Conservation (phyloP, 306 rosid genomes). For the Hippophae gyantsensis region DNA sequence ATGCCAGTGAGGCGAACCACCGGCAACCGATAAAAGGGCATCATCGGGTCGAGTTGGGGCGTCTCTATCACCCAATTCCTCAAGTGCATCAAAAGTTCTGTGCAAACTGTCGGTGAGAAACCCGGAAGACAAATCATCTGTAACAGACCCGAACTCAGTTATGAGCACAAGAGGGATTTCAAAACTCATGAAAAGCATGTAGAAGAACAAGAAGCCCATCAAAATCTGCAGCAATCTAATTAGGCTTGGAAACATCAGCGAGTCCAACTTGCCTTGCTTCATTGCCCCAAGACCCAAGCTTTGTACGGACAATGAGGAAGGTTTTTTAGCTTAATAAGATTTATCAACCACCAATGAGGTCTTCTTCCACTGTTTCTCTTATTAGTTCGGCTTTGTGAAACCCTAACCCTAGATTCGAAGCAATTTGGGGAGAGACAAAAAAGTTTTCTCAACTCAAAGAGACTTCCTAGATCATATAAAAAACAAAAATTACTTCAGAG, state of each 20-base stretch:
- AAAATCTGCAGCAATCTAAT: slow-evolving; percentile 62
- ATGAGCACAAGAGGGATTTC: slow-evolving; percentile 65
- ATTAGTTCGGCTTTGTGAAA: neutral
- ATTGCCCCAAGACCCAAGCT: slow-evolving; percentile 19
- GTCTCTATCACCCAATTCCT: slow-evolving; percentile 21
- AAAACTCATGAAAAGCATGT: slow-evolving; percentile 60
- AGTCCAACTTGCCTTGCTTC: slow-evolving; percentile 68
- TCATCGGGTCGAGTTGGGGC: slow-evolving; percentile 22
- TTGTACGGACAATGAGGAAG: neutral
- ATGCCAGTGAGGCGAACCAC: slow-evolving; percentile 18
- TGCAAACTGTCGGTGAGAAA: slow-evolving; percentile 46
- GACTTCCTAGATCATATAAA: neutral
- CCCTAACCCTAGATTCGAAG: slow-evolving; percentile 27
- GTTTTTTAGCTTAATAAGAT: neutral
- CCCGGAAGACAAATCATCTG: slow-evolving; percentile 33
- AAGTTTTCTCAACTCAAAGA: neutral
- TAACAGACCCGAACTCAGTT: slow-evolving; percentile 30
- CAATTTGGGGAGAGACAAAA: neutral
- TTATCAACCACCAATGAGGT: no score
- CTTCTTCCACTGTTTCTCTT: neutral
- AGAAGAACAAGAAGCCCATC: slow-evolving; percentile 43
- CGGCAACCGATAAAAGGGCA: slow-evolving; percentile 26
- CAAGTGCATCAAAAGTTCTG: slow-evolving; percentile 19
- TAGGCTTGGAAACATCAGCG: slow-evolving; percentile 32
- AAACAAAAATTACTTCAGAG: neutral